phyloP scores from a whole-genome alignment of 179 eudicot species.

The Vitellaria paradoxa region DNA sequence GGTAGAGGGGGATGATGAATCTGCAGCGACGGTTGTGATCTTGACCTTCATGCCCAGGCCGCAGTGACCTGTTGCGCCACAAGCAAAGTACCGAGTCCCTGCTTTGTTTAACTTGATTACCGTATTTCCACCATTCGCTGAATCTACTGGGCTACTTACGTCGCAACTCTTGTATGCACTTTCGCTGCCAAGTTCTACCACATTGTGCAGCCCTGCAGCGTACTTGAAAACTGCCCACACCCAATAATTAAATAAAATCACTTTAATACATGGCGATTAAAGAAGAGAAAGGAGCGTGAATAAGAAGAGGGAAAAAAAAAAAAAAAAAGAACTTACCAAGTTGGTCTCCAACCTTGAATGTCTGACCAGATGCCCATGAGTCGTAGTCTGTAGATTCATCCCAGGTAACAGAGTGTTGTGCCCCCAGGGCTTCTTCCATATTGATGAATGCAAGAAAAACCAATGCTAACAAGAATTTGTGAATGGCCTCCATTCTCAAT shows the following conservation, averaged over 20 bases:
- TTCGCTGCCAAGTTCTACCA: constrained; percentile 54
- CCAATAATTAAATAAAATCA: not conserved
- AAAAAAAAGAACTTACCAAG: constrained; percentile 37
- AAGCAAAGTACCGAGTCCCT: constrained; percentile 58
- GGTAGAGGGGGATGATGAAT: constrained; percentile 13
- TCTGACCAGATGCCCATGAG: constrained; percentile 60
- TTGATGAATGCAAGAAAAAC: not conserved
- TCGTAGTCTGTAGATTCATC: constrained; percentile 57
- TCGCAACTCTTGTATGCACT: constrained; percentile 59
- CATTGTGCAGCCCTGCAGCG: constrained; percentile 53
- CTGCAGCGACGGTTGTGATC: constrained; percentile 39
- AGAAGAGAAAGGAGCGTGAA: not conserved
- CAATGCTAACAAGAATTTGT: constrained; percentile 17
- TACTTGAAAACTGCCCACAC: constrained; percentile 53
- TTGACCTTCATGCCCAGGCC: constrained; percentile 69
- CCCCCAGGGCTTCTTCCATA: constrained; percentile 20
- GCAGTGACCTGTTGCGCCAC: constrained; percentile 70
- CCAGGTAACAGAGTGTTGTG: constrained; percentile 61
- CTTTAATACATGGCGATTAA: not conserved
- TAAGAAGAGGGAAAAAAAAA: not conserved
- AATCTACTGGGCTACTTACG: constrained; percentile 31
- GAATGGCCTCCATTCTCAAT: constrained; percentile 18
- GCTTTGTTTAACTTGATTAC: constrained; percentile 51
- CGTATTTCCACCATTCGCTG: constrained; percentile 44
- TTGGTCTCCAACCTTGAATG: constrained; percentile 63